Evolutionary conservation across 192 early-diverging fungal species (phyloP).

Genomic region (Coemansia guatemalensis): DNA sequence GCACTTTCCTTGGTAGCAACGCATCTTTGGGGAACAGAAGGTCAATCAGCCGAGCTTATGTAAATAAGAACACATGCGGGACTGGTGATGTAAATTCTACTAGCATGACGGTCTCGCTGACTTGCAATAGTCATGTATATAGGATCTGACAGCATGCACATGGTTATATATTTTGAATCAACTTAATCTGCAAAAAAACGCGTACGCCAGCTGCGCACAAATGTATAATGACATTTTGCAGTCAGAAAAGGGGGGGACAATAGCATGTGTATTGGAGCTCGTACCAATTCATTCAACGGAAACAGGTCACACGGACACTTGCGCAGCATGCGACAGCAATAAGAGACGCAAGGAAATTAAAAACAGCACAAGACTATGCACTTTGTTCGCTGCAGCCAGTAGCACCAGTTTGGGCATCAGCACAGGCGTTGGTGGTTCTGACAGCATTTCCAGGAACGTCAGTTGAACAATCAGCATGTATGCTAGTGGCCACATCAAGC

Average conservation of each 20-base stretch:
- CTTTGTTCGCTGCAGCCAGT: not conserved
- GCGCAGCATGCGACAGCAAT: no score
- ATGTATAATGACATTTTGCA: no score
- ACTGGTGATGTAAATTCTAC: not conserved
- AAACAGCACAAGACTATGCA: not conserved
- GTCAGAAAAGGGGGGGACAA: no score
- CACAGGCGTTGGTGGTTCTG: not conserved
- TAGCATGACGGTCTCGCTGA: not conserved
- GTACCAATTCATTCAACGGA: not conserved
- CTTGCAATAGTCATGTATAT: no score
- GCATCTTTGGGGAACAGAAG: not conserved
- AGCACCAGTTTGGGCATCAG: not conserved
- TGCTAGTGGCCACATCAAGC: conserved; percentile 31
- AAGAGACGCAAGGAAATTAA: not conserved
- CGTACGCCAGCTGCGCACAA: no score
- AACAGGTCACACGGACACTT: not conserved
- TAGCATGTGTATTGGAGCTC: not conserved
- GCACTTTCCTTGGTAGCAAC: no score
- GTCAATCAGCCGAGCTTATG: not conserved
- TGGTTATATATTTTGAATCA: no score
- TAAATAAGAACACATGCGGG: not conserved
- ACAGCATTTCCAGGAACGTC: not conserved
- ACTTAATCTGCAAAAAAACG: no score
- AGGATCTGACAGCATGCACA: no score
- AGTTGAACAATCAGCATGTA: conserved; percentile 38